These are phyloP conservation scores for Epichloe glyceriae DNA, from an alignment of 2,329 filamentous ascomycete genomes.

Conservation along the genomic window DNA sequence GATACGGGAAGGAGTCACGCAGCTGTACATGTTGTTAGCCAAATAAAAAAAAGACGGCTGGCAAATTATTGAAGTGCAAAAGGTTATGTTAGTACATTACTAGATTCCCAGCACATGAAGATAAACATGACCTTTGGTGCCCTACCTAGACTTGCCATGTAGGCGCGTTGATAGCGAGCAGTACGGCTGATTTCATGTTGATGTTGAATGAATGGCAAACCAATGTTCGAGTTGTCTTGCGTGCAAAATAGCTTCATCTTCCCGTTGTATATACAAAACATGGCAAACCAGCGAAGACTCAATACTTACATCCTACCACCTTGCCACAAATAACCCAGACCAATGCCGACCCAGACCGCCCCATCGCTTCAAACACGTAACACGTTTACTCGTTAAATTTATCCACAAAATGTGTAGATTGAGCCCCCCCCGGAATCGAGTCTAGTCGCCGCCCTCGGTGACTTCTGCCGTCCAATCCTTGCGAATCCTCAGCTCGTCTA, in stretches of 20 bases:
- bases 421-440: background rate
- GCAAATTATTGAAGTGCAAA: background rate
- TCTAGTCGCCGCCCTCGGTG: slow-evolving; percentile 25
- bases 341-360: too few species aligned
- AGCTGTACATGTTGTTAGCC: background rate
- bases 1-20: background rate
- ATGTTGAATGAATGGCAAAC: too few species aligned
- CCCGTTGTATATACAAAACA: too few species aligned
- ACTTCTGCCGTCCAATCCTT: slow-evolving; percentile 51
- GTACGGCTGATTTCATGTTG: too few species aligned
- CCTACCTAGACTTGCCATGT: background rate
- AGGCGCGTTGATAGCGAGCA: too few species aligned
- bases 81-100: background rate
- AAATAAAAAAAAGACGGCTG: background rate
- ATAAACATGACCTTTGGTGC: background rate
- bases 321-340: too few species aligned
- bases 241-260: too few species aligned
- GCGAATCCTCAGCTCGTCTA: slow-evolving; percentile 47
- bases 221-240: too few species aligned
- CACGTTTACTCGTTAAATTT: background rate
- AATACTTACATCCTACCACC: too few species aligned
- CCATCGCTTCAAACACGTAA: background rate
- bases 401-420: too few species aligned
- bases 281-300: too few species aligned
- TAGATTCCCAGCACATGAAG: background rate